Base-by-base conservation (phyloP, 192 early-diverging fungal genomes). In the Coemansia aciculifera region DNA sequence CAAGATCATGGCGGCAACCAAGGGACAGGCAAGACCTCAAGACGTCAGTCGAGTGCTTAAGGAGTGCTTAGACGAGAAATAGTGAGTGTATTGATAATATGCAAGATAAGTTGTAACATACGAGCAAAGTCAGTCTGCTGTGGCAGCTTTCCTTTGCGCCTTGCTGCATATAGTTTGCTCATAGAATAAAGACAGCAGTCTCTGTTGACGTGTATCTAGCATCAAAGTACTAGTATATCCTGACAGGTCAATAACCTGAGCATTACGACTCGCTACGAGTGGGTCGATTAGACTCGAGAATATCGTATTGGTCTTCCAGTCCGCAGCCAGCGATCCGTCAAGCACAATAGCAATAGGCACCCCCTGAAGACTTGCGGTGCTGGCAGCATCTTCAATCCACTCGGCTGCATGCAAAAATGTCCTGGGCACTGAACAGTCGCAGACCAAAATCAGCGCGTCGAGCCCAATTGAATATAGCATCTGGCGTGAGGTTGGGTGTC, bases 1-100 rank as follows among this genome's bases (percentile, higher is more conserved):
- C 7, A 87, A 93, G 75, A 84, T 91, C 7, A 93, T 97, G 91
- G 81, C 86, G 39, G 75, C 83, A 49, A 94, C 92, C 6, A 86
- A 89, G 77, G 94, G 94, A 15, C 84, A 89, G 54, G 91, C 90
- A 8, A 89, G 93, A 54, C 94, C 95, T 3, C 82, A 87, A 13
- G 67, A 86, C 3, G 75, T 92, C 8, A 92, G 89, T 52, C 71
- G 84, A 37, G 61, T 90, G 2, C 54, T 93, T 19, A 81, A 83
- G 62, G 57, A 82, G 10, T 66, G 77, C 27, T 43, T 81, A 0
- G 74, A 21, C 43, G 11, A 40, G 8, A 46, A 37, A n/a, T 8
- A 40, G 10, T 49, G 46, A 27, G 11, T 15, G 10, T 9, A 29
- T 54, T 31, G n/a, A 15, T 29, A 29, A 27, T 31, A 68, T 52